phyloP scores from a whole-genome alignment of 2,329 filamentous ascomycete genomes.

The Calonectria pauciramosa region DNA sequence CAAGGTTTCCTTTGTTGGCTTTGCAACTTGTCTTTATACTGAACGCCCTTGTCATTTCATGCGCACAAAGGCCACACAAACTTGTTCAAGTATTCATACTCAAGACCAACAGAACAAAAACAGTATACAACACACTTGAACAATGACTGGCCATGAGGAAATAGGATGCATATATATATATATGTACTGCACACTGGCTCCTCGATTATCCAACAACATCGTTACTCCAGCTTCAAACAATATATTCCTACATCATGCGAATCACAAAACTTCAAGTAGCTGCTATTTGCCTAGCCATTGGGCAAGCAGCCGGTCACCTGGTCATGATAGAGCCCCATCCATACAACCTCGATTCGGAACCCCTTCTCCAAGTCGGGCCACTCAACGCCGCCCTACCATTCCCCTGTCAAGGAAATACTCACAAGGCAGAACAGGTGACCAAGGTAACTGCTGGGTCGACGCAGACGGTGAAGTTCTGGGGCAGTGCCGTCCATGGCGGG shows the following conservation, averaged over 20 bases:
- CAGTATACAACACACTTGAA: neutral
- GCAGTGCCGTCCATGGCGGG: slow-evolving; percentile 45
- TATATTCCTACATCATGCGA: neutral
- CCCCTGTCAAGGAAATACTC: slow-evolving; percentile 40
- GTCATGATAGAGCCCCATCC: slow-evolving; percentile 48
- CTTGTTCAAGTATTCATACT: neutral
- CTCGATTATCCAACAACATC: neutral
- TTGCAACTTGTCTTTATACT: neutral
- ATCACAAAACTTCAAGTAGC: too few species aligned
- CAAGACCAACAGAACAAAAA: neutral
- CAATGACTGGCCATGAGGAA: neutral
- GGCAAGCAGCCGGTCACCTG: slow-evolving; percentile 30
- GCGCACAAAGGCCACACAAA: neutral
- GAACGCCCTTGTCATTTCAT: neutral
- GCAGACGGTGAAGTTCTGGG: slow-evolving; percentile 45
- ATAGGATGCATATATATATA: neutral
- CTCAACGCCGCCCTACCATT: slow-evolving; percentile 38
- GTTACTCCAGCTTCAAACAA: neutral
- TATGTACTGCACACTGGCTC: neutral
- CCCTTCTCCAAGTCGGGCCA: slow-evolving; percentile 39
- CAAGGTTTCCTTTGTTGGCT: neutral
- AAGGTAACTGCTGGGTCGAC: slow-evolving; percentile 39
- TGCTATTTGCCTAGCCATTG: slow-evolving; percentile 11
- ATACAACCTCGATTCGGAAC: slow-evolving; percentile 45
- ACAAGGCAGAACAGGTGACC: slow-evolving; percentile 39